Conservation (phyloP, 164 flowering plant species). For the Liriodendron chinense region DNA sequence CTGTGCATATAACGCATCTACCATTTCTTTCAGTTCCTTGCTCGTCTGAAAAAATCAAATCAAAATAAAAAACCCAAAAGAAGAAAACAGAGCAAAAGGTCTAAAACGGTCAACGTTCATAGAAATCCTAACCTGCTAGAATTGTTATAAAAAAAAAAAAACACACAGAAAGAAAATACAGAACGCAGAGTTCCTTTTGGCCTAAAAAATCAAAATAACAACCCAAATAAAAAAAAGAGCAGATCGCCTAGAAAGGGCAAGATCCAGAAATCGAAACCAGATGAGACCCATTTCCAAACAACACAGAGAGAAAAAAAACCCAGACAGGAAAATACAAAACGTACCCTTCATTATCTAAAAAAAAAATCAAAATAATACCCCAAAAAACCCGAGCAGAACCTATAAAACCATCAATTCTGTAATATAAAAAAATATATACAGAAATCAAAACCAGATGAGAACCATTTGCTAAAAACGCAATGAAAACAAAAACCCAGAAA, state of each 20-base stretch:
- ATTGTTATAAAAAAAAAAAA: neutral
- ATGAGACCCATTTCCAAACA: neutral
- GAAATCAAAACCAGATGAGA: neutral
- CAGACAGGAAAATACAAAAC: neutral
- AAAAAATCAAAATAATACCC: too few species aligned
- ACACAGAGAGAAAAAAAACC: neutral
- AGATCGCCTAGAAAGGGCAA: neutral
- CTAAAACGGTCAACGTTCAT: neutral
- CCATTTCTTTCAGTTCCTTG: constrained; percentile 23
- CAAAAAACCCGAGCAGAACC: neutral
- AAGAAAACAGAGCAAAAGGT: neutral
- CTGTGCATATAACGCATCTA: constrained; percentile 17
- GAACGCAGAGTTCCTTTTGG: too few species aligned
- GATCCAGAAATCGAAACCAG: neutral
- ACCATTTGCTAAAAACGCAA: neutral
- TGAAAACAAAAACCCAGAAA: neutral
- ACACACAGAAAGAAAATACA: neutral
- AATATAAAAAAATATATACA: neutral
- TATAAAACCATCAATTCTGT: neutral
- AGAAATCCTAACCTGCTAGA: neutral
- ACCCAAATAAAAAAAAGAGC: neutral
- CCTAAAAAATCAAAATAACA: too few species aligned
- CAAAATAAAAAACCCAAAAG: neutral
- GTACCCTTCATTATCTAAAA: neutral
- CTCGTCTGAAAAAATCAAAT: constrained; percentile 29